Percentiles rank a stretch among this genome's conserved stretches.
Evolutionary conservation across 1,139 yeast genomes (phyloP).

Genomic region (Diutina sp.): DNA sequence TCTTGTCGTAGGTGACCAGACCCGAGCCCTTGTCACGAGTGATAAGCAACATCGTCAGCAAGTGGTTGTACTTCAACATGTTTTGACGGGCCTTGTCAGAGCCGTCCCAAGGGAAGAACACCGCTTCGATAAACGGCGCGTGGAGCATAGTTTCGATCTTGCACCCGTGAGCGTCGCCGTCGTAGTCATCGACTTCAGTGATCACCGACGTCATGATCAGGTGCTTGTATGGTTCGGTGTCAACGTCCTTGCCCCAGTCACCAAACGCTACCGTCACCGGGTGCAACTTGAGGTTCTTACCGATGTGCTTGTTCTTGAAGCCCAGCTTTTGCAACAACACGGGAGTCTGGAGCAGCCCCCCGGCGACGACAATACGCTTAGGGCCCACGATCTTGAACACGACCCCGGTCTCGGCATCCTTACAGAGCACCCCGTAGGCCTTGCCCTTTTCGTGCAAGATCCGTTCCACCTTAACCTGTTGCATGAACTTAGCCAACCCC

Average conservation of each 20-base stretch:
- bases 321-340: conserved; percentile 36
- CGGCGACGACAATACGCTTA: conserved; percentile 31
- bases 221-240: conserved; percentile 23
- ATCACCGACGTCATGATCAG: conserved; percentile 43
- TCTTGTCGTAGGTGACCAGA: conserved; percentile 20
- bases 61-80: conserved; percentile 25
- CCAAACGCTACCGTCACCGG: conserved; percentile 33
- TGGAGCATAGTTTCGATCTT: conserved; percentile 40
- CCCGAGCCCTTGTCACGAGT: conserved; percentile 39
- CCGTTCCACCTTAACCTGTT: conserved; percentile 28
- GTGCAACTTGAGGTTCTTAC: conserved; percentile 40
- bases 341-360: conserved; percentile 45
- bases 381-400: conserved; percentile 31
- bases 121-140: conserved; percentile 27
- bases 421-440: conserved; percentile 32
- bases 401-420: conserved; percentile 16
- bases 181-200: conserved; percentile 37
- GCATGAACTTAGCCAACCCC: conserved; percentile 34
- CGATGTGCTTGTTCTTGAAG: conserved; percentile 41
- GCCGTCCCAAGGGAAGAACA: conserved; percentile 32
- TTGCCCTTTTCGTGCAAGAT: conserved; percentile 28
- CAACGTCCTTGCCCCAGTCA: conserved; percentile 14
- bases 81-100: conserved; percentile 22
- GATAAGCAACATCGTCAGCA: conserved; percentile 32
- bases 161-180: conserved; percentile 46